Evolutionary conservation across 768 basidiomycete genomes (phyloP).

Genomic region (Erythrobasidium yunnanense): DNA sequence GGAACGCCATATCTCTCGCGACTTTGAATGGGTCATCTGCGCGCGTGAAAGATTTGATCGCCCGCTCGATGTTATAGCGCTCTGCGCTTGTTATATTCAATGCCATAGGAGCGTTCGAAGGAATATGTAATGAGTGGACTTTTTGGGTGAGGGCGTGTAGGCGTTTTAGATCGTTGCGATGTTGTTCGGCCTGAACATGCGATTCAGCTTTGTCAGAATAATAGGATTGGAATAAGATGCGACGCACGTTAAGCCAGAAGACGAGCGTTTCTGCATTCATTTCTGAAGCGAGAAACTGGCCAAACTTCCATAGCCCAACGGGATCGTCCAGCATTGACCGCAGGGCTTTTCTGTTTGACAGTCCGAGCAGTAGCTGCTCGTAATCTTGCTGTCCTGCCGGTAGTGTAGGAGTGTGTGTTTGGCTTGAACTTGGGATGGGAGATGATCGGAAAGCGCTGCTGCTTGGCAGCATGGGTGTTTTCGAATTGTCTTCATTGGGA

Average conservation of each 20-base stretch:
- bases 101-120: conserved; percentile 21
- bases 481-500: too few relatives aligned
- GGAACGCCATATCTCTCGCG: conserved; percentile 25
- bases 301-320: conserved; percentile 29
- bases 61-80: background rate
- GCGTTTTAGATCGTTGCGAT: conserved; percentile 24
- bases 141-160: conserved; percentile 22
- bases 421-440: background rate
- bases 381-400: background rate
- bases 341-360: conserved; percentile 22
- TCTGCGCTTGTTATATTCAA: conserved; percentile 27
- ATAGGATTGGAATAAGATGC: background rate
- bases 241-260: conserved; percentile 17
- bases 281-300: conserved; percentile 27
- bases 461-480: too few relatives aligned
- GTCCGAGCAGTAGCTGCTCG: conserved; percentile 10
- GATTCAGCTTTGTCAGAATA: background rate
- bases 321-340: conserved; percentile 27
- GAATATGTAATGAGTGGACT: conserved; percentile 26
- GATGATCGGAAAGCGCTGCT: too few relatives aligned
- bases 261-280: conserved; percentile 23
- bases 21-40: conserved; percentile 27
- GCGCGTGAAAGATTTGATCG: conserved; percentile 7
- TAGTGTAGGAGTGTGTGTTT: background rate
- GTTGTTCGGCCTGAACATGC: conserved; percentile 25